A percentile compares a stretch with the other conserved stretches of the same genome.
Evolutionary conservation across 805 yeast species (phyloP).

Genomic region (Candida khao-thaluensis): DNA sequence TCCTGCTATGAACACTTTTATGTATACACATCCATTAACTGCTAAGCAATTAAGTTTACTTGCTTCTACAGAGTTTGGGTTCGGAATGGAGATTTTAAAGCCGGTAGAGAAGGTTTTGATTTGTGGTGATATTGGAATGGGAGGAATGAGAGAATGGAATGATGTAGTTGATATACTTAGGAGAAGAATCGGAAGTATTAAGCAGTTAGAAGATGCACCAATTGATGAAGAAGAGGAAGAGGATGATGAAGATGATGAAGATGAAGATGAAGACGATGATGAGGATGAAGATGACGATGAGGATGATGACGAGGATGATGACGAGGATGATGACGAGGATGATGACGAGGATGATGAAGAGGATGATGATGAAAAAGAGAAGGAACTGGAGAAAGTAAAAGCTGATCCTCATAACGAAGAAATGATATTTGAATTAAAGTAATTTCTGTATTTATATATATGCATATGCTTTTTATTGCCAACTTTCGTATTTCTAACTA

Average conservation of each 20-base stretch:
- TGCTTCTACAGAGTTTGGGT: conserved; percentile 36
- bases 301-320: conserved; percentile 39
- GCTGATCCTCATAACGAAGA: too few species aligned
- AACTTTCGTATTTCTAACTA: too few species aligned
- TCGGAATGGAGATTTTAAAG: conserved; percentile 43
- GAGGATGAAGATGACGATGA: conserved; percentile 40
- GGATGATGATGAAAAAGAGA: conserved; percentile 10
- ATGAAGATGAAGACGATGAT: conserved; percentile 36
- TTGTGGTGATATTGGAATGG: conserved; percentile 51
- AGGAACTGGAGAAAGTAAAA: conserved; percentile 1
- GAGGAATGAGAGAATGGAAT: conserved; percentile 50
- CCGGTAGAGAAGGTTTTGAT: conserved; percentile 48
- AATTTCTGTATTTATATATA: background rate
- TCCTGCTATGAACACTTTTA: conserved; percentile 49
- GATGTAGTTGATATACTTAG: conserved; percentile 45
- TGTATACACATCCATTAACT: conserved; percentile 48
- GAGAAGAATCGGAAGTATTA: conserved; percentile 29
- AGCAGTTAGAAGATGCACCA: conserved; percentile 23
- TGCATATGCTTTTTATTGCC: too few species aligned
- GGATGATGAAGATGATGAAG: conserved; percentile 38
- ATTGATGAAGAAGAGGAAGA: conserved; percentile 27
- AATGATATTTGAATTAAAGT: conserved; percentile 23
- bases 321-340: conserved; percentile 25
- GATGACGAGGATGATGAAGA: conserved; percentile 15
- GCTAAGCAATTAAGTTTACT: conserved; percentile 37